These are phyloP conservation scores for Lipomyces kockii DNA, from an alignment of 805 yeast genomes.

Conservation along the genomic window DNA sequence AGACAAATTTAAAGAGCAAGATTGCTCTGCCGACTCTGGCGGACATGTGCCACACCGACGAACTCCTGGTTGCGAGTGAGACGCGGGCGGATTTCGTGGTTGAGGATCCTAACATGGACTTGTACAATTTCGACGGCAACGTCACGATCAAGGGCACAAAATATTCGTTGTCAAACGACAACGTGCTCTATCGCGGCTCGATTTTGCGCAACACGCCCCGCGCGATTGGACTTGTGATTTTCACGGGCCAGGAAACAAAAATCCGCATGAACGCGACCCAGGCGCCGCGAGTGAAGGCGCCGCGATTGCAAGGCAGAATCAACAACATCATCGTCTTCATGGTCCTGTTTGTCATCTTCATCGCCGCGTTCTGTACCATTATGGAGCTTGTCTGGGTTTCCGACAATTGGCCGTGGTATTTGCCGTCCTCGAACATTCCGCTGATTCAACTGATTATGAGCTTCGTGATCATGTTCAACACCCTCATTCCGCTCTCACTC, in stretches of 20 bases:
- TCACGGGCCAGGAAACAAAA: conserved; percentile 95
- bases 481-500: conserved; percentile 90
- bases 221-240: conserved; percentile 78
- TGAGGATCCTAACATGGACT: conserved; percentile 91
- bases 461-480: conserved; percentile 94
- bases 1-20: conserved; percentile 83
- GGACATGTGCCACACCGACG: conserved; percentile 55
- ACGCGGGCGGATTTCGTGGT: conserved; percentile 61
- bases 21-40: conserved; percentile 68
- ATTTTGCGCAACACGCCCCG: conserved; percentile 81
- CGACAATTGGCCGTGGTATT: conserved; percentile 66
- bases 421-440: conserved; percentile 74
- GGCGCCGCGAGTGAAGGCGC: conserved; percentile 90
- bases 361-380: conserved; percentile 81
- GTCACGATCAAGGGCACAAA: conserved; percentile 47
- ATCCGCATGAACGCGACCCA: conserved; percentile 92
- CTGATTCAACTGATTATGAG: conserved; percentile 92
- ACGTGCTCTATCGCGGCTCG: conserved; percentile 89
- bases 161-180: conserved; percentile 74
- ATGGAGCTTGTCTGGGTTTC: conserved; percentile 64
- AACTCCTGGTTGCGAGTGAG: conserved; percentile 51
- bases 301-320: conserved; percentile 81
- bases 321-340: conserved; percentile 83
- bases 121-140: conserved; percentile 87
- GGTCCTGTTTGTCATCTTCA: conserved; percentile 76